Evolutionary conservation across 2,329 filamentous ascomycete genomes (phyloP), one percentile per base, ranked within the genome.

Genomic region (Elsinoe necatrix): DNA sequence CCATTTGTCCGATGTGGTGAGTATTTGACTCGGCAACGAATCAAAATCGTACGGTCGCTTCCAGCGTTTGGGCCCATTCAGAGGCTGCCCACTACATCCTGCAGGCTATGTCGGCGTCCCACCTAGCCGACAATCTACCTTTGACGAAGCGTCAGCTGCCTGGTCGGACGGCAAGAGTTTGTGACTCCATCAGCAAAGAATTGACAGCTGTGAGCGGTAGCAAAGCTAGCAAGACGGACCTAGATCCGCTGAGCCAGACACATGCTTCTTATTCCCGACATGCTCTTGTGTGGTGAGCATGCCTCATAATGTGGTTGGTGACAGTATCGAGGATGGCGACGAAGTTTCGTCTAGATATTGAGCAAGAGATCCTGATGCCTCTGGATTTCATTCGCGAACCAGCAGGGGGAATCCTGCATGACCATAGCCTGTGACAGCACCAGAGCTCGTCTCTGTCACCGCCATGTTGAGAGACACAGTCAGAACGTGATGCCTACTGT

Each of bases 1-100:
- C 60, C 21, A 58, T 62, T 1, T 62, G 59, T 37, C 54, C 59
- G 16, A 61, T 61, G 59, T 62, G 60, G 60, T 62, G 55, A 8
- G 57, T 59, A 3, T 62, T 56, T 27, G 60, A 62, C 21, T 62
- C 60, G 11, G 57, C 57, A 8, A 41, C 41, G 2, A 62, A 62
- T 23, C 55, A 47, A 20, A 61, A 62, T 42, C 57, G 60, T 14
- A 56, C 57, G 41, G 43, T 62, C 23, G 60, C 60, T n/a, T 42
- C 35, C 7, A 41, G 41, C n/a, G 57, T 55, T 9, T 60, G 58
- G 54, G 42, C 51, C 9, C 54, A 52, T 34, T 61, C 60, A 3
- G 60, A 61, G 14, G 42, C 60, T 4, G 60, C 60, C 14, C 57
- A 55, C 48, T 58, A 57, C 48, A 55, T 58, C 1, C 45, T 61